Evolutionary conservation across 192 early-diverging fungal species (phyloP).

Genomic region (Thoreauomyces humboldtii): DNA sequence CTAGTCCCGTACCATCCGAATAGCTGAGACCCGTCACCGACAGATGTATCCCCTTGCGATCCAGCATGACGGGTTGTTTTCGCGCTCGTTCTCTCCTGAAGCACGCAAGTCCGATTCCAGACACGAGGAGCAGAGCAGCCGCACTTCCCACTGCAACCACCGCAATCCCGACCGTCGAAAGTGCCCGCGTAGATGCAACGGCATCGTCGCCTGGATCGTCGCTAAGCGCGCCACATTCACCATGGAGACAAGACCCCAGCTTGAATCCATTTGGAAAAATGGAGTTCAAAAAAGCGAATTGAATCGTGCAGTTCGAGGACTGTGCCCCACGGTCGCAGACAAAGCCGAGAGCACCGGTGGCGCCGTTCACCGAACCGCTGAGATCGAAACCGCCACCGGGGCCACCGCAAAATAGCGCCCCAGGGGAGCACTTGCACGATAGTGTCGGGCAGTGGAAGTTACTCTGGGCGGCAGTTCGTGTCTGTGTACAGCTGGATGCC

Average conservation of each 20-base stretch:
- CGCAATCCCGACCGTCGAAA: too few species aligned
- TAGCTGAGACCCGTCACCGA: conserved; percentile 31
- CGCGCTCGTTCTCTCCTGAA: conserved; percentile 12
- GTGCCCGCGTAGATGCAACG: not conserved
- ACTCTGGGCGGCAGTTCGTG: conserved; percentile 18
- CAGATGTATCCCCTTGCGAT: conserved; percentile 32
- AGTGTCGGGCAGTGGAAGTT: conserved; percentile 40
- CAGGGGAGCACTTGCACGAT: conserved; percentile 45
- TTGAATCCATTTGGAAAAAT: conserved; percentile 55
- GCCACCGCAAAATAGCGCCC: conserved; percentile 54
- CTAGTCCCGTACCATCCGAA: not conserved
- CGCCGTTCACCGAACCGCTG: conserved; percentile 29
- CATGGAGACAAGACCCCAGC: conserved; percentile 48
- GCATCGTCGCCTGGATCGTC: conserved; percentile 35
- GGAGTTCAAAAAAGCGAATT: conserved; percentile 44
- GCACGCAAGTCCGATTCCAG: conserved; percentile 25
- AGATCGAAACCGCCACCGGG: conserved; percentile 39
- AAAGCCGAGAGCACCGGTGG: conserved; percentile 41
- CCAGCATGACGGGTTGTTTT: conserved; percentile 20
- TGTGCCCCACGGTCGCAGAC: conserved; percentile 41
- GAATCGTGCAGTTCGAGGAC: conserved; percentile 35
- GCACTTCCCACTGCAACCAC: conserved; percentile 10
- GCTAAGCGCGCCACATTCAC: conserved; percentile 52
- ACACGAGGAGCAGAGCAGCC: not conserved
- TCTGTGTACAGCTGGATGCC: conserved; percentile 38